Percentiles rank a stretch among this genome's conserved stretches.
Evolutionary conservation across 352 stramenopile species (phyloP).

Genomic region (Phytopythium boreale): DNA sequence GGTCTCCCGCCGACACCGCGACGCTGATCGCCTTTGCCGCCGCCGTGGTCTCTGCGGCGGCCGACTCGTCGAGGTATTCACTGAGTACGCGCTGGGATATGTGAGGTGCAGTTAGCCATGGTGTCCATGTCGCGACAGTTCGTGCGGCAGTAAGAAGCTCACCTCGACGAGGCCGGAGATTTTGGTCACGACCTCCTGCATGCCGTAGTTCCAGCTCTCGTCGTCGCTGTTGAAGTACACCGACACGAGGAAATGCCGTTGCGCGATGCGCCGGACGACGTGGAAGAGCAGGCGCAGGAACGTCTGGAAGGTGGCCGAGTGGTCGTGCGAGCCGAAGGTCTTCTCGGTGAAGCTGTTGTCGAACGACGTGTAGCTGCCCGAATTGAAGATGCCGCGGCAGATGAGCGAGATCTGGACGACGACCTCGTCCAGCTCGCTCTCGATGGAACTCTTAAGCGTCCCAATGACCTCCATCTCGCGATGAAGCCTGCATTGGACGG

Average conservation of each 20-base stretch:
- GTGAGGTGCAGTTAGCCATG: background rate
- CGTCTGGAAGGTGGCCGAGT: conserved; percentile 63
- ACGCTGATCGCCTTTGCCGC: conserved; percentile 17
- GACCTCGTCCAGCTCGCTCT: conserved; percentile 60
- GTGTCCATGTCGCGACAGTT: background rate
- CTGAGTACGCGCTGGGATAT: conserved; percentile 43
- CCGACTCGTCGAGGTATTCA: conserved; percentile 60
- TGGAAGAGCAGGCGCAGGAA: conserved; percentile 67
- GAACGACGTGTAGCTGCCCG: conserved; percentile 72
- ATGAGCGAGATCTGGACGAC: conserved; percentile 64
- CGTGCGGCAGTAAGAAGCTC: background rate
- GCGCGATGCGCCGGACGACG: conserved; percentile 58
- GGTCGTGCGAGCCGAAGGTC: conserved; percentile 62
- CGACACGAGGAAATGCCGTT: conserved; percentile 65
- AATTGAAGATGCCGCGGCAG: conserved; percentile 71
- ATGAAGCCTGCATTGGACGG: conserved; percentile 39
- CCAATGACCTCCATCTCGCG: conserved; percentile 75
- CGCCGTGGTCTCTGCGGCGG: conserved; percentile 13
- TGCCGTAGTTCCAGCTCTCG: conserved; percentile 64
- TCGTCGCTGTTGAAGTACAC: conserved; percentile 60
- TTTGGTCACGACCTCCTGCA: conserved; percentile 61
- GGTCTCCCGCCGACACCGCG: conserved; percentile 14
- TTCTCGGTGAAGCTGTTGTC: conserved; percentile 73
- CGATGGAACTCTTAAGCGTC: conserved; percentile 65
- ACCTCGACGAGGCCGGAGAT: conserved; percentile 69